Evolutionary conservation across 169 alveolate genomes (phyloP).

Genomic region (Eimeria nieschulzi): DNA sequence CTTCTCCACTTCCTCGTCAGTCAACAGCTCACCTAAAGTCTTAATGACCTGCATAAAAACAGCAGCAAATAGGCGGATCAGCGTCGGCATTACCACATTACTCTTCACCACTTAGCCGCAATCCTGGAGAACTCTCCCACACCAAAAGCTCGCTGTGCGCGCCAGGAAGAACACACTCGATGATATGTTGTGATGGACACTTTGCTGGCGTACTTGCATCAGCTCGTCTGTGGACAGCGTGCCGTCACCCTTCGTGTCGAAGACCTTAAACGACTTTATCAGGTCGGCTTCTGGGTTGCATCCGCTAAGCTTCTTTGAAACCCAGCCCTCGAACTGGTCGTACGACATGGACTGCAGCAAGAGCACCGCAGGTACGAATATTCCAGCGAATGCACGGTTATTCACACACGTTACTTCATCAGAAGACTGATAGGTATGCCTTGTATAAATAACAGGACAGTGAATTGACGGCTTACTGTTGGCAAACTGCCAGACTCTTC

Average conservation of each 20-base stretch:
- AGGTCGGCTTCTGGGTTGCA: conserved; percentile 66
- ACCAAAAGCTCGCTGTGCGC: not conserved
- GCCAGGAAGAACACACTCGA: not conserved
- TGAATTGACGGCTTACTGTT: conserved; percentile 21
- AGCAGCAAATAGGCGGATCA: not conserved
- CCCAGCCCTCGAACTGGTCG: conserved; percentile 68
- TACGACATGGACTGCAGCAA: conserved; percentile 57
- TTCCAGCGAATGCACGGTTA: no score
- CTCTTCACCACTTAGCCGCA: not conserved
- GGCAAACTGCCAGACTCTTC: conserved; percentile 56
- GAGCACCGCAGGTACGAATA: no score
- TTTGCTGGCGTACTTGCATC: conserved; percentile 5
- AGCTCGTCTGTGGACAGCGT: conserved; percentile 68
- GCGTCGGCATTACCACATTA: not conserved
- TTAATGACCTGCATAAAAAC: conserved; percentile 34
- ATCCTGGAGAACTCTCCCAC: not conserved
- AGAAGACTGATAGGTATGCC: not conserved
- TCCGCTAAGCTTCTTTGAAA: conserved; percentile 49
- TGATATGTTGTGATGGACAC: not conserved
- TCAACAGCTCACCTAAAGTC: conserved; percentile 66
- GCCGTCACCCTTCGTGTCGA: conserved; percentile 69
- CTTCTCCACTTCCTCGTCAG: conserved; percentile 63
- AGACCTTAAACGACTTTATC: conserved; percentile 50
- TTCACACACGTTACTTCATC: no score
- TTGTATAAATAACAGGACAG: not conserved